Evolutionary conservation across 2,329 filamentous ascomycete genomes (phyloP), one percentile per base, ranked within the genome.

Genomic region (Trichoderma breve): DNA sequence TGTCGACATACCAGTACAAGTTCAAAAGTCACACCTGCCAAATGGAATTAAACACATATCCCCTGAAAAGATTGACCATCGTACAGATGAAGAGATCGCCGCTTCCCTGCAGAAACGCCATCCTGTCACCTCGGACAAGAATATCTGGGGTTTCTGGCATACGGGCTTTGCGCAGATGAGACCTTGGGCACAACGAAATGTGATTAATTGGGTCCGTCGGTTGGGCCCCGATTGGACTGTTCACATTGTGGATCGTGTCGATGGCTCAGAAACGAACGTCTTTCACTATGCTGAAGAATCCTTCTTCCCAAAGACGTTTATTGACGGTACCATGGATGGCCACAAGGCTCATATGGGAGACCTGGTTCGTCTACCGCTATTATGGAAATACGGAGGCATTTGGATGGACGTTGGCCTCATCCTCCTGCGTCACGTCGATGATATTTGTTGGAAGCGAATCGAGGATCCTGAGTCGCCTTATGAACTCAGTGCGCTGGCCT

Each of bases 301-400:
- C 1, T 74, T 81, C 47, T 79, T 84, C 47, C 80, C 85, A 0
- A 80, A 82, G 15, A 76, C 82, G 0, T 83, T 86, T 70, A 80
- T 83, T 30, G 79, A 83, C 12, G 76, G 80, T 36, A 82, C 79
- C 0, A 86, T 86, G 83, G 79, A 81, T 14, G 84, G 85, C 0
- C 77, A 80, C 1, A 84, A 82, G 1, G 80, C 80, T 1, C 86
- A 88, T 73, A 81, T 80, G 1, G 83, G 83, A 3, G 86, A 88
- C 67, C 78, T 87, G 1, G 77, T 87, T 6, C 82, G 86, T 0
- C 78, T 85, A 0, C 79, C 83, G 0, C 75, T 83, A 3, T 71
- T 86, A 3, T 82, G 79, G 67, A 74, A 80, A 7, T 79, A 84
- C 36, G 84, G 83, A 0, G 84, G 84, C 0, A 78, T 83, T 2